Evolutionary conservation across 495 filamentous ascomycete species (phyloP).

Genomic region (Paragyromitra xinjiangensis): DNA sequence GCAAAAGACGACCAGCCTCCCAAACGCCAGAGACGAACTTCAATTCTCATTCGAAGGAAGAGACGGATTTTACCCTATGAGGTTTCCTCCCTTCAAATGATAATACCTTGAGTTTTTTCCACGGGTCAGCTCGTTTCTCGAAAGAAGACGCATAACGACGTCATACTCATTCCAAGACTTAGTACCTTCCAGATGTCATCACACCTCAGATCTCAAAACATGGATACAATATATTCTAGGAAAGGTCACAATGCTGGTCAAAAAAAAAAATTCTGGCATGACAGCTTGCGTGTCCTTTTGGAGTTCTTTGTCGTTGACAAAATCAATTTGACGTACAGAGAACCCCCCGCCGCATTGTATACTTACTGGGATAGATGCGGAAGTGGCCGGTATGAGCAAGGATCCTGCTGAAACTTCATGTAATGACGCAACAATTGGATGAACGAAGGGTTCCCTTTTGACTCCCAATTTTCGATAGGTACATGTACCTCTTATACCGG

Average conservation of each 20-base stretch:
- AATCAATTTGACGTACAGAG: slow-evolving; percentile 7
- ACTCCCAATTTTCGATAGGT: slow-evolving; percentile 9
- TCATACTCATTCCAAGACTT: slow-evolving; percentile 27
- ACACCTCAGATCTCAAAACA: background rate
- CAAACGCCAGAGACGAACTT: background rate
- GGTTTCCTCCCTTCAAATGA: background rate
- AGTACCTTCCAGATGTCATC: slow-evolving; percentile 4
- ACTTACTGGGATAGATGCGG: slow-evolving; percentile 25
- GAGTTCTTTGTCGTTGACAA: slow-evolving; percentile 22
- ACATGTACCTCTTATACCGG: slow-evolving; percentile 6
- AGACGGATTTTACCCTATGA: background rate
- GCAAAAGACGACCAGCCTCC: slow-evolving; percentile 10
- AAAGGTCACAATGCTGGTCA: slow-evolving; percentile 13
- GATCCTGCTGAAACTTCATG: slow-evolving; percentile 25
- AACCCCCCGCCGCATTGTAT: slow-evolving; percentile 28
- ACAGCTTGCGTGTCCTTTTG: slow-evolving; percentile 11
- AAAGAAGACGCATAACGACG: slow-evolving; percentile 35
- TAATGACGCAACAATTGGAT: slow-evolving; percentile 6
- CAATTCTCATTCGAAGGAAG: background rate
- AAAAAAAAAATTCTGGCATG: background rate
- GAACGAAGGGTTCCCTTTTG: slow-evolving; percentile 12
- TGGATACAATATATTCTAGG: slow-evolving; percentile 1
- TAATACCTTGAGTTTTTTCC: slow-evolving; percentile 8
- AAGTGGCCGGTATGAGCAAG: slow-evolving; percentile 33
- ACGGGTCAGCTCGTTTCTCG: slow-evolving; percentile 26